Evolutionary conservation across 805 yeast species (phyloP), one percentile per base, ranked within the genome.

Genomic region (Starmera caribaea): DNA sequence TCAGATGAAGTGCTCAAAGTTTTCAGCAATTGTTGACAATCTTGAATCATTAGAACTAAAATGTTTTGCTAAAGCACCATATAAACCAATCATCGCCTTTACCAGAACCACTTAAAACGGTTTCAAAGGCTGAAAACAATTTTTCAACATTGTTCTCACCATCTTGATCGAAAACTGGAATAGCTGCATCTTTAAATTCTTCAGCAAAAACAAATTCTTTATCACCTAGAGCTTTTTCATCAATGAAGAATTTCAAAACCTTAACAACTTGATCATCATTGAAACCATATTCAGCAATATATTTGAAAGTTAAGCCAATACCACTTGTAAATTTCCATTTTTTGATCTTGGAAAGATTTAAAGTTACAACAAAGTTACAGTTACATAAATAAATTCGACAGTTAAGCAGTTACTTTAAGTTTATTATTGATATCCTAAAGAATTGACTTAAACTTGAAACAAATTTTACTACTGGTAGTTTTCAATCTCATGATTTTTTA

Each of bases 121-220:
- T 53, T 58, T 90, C 97, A 50, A 92, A 85, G n/a, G 87, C 68
- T 2, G 89, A 84, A 48, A 88, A 78, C 50, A 92, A 67, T 2
- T 65, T 62, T 55, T 87, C 95, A n/a, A 88, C 81, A 40, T 71
- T 67, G 5, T 61, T 53, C 16, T 73, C 67, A 16, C 96, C 97
- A 47, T 79, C 81, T 1, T 56, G 53, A 33, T 78, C 71, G 39
- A 92, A 76, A 29, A 86, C 69, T 32, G 71, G 76, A 42, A 84
- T 69, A 38, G 96, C 97, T n/a, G 96, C 92, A 40, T 82, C 90
- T 53, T 86, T 88, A 56, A 88, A 70, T 54, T 84, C 94, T 45
- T 79, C 83, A 39, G 92, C 74, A 4, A 86, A 96, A 38, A 74
- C 60, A 0, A n/a, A 72, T 62, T 83, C 83, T 42, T 72, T 69